Percentiles rank a stretch among this genome's conserved stretches.
These are phyloP conservation scores for Blastobotrys ciferrii DNA, from an alignment of 1,139 yeast genomes.

Conservation along the genomic window DNA sequence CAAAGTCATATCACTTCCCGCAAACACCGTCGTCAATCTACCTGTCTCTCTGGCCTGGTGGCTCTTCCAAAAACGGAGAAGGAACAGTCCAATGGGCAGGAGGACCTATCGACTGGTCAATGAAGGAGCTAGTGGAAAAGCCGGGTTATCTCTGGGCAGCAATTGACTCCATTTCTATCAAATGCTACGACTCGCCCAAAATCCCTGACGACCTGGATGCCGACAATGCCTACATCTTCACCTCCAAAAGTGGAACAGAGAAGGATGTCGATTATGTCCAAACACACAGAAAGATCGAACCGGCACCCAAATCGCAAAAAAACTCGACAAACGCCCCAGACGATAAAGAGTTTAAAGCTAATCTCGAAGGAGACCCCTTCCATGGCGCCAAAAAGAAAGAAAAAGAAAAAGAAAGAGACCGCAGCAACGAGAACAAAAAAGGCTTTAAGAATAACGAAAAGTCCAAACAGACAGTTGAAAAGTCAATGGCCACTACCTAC, in stretches of 20 bases:
- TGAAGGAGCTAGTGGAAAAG: constrained; percentile 58
- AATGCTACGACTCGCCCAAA: constrained; percentile 67
- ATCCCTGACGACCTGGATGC: background rate
- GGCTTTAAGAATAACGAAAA: too few relatives aligned
- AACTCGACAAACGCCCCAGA: too few relatives aligned
- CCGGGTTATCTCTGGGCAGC: constrained; percentile 78
- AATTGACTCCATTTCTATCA: constrained; percentile 56
- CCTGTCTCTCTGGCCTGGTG: constrained; percentile 93
- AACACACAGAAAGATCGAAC: background rate
- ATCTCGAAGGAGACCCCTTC: background rate
- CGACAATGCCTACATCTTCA: background rate
- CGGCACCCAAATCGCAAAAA: background rate
- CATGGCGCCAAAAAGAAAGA: background rate
- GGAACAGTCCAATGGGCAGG: constrained; percentile 97
- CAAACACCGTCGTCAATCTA: constrained; percentile 89
- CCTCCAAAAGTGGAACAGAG: background rate
- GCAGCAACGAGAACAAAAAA: too few relatives aligned
- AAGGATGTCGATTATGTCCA: background rate
- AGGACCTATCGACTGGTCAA: constrained; percentile 80
- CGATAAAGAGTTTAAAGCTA: background rate
- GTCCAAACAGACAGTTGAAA: background rate
- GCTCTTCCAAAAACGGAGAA: constrained; percentile 55
- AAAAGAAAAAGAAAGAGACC: background rate
- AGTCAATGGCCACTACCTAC: background rate
- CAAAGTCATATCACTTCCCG: constrained; percentile 64